Evolutionary conservation across 305 asterid genomes (phyloP).

Genomic region (Lippia alba): DNA sequence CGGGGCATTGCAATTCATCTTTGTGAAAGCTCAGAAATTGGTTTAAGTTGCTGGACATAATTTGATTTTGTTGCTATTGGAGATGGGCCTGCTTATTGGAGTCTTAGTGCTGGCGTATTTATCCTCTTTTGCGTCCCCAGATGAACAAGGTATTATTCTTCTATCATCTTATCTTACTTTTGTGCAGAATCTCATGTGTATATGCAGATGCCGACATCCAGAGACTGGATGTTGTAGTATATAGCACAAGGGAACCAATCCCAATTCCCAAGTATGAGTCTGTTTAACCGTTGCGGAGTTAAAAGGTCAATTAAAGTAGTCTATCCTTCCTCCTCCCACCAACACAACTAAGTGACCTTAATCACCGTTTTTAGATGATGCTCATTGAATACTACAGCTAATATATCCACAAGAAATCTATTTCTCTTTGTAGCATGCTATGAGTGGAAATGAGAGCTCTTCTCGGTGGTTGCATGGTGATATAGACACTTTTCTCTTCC

Average conservation of each 20-base stretch:
- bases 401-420: not conserved
- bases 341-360: not conserved
- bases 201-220: not conserved
- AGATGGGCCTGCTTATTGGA: slow-evolving; percentile 49
- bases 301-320: not conserved
- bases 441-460: no score
- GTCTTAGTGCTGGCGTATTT: slow-evolving; percentile 41
- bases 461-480: no score
- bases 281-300: not conserved
- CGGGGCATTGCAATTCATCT: slow-evolving; percentile 22
- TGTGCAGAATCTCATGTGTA: not conserved
- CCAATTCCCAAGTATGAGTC: not conserved
- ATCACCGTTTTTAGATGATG: not conserved
- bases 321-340: not conserved
- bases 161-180: not conserved
- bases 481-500: no score
- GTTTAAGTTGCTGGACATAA: slow-evolving; percentile 21
- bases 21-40: slow-evolving; percentile 31
- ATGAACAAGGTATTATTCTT: slow-evolving; percentile 50
- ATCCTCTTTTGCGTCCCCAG: slow-evolving; percentile 44
- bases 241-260: not conserved
- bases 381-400: not conserved
- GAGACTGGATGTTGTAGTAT: not conserved
- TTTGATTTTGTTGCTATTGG: slow-evolving; percentile 40
- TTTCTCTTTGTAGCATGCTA: not conserved